A percentile compares a stretch with the other conserved stretches of the same genome.
phyloP scores from a whole-genome alignment of 2,329 filamentous ascomycete species.

The Colletotrichum sansevieriae region DNA sequence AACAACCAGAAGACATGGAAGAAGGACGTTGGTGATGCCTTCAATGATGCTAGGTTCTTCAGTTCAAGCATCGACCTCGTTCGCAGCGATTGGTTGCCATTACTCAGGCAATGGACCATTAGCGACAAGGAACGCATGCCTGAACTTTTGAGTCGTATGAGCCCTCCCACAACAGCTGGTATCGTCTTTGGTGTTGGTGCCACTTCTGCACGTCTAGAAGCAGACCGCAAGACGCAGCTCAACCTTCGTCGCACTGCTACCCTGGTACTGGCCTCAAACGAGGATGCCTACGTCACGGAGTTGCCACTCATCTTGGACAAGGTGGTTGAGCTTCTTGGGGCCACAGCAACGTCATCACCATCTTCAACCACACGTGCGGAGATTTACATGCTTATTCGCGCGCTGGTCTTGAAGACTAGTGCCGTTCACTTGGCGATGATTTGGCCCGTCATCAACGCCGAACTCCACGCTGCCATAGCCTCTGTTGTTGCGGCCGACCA shows the following conservation, averaged over 20 bases:
- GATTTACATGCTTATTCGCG: conserved; percentile 88
- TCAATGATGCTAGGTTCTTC: conserved; percentile 92
- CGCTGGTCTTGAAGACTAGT: conserved; percentile 83
- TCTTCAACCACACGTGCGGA: conserved; percentile 91
- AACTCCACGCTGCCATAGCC: conserved; percentile 84
- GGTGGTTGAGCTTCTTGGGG: conserved; percentile 85
- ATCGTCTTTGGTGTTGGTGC: conserved; percentile 99
- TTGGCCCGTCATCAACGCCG: conserved; percentile 91
- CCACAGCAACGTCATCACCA: conserved; percentile 89
- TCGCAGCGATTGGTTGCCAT: conserved; percentile 81
- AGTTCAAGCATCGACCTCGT: conserved; percentile 75
- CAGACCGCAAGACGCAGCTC: conserved; percentile 91
- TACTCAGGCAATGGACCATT: conserved; percentile 86
- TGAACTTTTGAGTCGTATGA: conserved; percentile 83
- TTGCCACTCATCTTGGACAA: conserved; percentile 82
- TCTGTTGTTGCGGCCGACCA: conserved; percentile 78
- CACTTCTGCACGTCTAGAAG: conserved; percentile 91
- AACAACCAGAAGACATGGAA: conserved; percentile 91
- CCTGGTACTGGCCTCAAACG: conserved; percentile 80
- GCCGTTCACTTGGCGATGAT: conserved; percentile 84
- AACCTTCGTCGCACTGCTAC: conserved; percentile 87
- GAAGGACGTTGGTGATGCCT: conserved; percentile 91
- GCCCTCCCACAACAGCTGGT: conserved; percentile 89
- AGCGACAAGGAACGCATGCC: conserved; percentile 89
- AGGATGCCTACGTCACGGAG: conserved; percentile 85